Percentiles rank a stretch among this genome's conserved stretches.
Conservation (phyloP, 768 basidiomycete genomes). For the Rhodocollybia butyracea region DNA sequence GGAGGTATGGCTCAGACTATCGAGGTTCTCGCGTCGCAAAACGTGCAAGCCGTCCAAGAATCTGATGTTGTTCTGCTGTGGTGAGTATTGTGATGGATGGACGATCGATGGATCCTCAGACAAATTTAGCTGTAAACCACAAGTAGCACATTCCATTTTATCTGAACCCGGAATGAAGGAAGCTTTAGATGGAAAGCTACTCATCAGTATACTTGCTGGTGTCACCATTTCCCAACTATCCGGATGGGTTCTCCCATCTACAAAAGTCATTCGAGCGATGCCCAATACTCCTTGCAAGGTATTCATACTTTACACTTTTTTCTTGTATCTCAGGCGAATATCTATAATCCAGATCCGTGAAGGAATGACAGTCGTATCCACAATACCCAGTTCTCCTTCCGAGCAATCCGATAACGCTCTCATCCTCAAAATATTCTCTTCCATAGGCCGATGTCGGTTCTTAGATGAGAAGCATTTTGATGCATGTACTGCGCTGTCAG, state of each 20-base stretch:
- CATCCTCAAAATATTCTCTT: conserved; percentile 92
- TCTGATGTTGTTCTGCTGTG: conserved; percentile 88
- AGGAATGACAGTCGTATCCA: conserved; percentile 95
- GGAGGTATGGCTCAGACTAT: conserved; percentile 60
- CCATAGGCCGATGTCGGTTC: conserved; percentile 93
- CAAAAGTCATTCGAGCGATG: conserved; percentile 92
- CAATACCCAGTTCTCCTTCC: conserved; percentile 50
- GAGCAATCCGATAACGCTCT: conserved; percentile 64
- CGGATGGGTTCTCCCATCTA: conserved; percentile 70
- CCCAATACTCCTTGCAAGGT: conserved; percentile 98
- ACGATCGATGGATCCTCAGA: background rate
- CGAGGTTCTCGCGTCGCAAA: conserved; percentile 65
- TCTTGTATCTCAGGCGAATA: background rate
- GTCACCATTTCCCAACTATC: conserved; percentile 82
- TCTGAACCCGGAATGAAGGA: conserved; percentile 71
- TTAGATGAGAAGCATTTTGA: conserved; percentile 97
- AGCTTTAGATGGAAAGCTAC: conserved; percentile 83
- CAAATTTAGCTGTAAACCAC: conserved; percentile 82
- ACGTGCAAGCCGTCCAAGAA: conserved; percentile 66
- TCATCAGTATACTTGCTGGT: conserved; percentile 98
- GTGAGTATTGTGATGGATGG: conserved; percentile 39
- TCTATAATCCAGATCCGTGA: conserved; percentile 78
- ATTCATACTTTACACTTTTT: conserved; percentile 15
- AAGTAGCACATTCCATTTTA: conserved; percentile 76
- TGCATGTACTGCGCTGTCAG: conserved; percentile 94